Conservation (phyloP, 164 flowering plant genomes). For the Tetracentron sinense region DNA sequence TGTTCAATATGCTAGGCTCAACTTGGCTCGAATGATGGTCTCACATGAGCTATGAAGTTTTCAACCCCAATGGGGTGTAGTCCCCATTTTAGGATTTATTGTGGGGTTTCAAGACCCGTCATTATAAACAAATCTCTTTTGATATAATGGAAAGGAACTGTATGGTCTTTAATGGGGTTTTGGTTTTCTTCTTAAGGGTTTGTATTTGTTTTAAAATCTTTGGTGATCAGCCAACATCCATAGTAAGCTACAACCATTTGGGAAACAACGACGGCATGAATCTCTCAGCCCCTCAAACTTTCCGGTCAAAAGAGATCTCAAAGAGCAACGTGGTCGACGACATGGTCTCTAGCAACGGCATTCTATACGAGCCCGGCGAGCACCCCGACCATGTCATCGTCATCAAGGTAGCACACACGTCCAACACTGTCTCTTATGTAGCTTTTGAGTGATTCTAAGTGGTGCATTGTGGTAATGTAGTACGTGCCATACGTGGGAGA, state of each 20-base stretch:
- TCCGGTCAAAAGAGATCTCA: conserved; percentile 76
- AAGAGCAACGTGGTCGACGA: conserved; percentile 91
- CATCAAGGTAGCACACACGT: conserved; percentile 89
- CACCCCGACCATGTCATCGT: conserved; percentile 98
- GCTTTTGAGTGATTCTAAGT: not conserved
- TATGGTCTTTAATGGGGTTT: too few relatives aligned
- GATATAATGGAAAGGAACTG: too few relatives aligned
- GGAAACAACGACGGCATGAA: conserved; percentile 85
- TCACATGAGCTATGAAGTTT: too few relatives aligned
- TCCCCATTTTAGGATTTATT: too few relatives aligned
- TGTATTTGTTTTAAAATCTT: too few relatives aligned
- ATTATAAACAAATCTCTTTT: too few relatives aligned
- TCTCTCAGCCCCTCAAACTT: conserved; percentile 74
- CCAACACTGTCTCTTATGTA: not conserved
- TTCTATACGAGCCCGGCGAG: conserved; percentile 93
- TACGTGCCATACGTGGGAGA: conserved; percentile 89
- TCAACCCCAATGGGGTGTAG: too few relatives aligned
- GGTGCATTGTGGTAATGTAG: conserved; percentile 23
- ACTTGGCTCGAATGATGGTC: too few relatives aligned
- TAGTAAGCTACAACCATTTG: conserved; percentile 75
- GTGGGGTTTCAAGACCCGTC: too few relatives aligned
- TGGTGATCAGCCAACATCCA: conserved; percentile 55
- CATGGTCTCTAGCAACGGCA: conserved; percentile 96
- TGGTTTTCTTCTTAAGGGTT: too few relatives aligned
- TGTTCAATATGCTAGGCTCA: too few relatives aligned